Evolutionary conservation across 306 rosid genomes (phyloP).

Genomic region (Vigna radiata): DNA sequence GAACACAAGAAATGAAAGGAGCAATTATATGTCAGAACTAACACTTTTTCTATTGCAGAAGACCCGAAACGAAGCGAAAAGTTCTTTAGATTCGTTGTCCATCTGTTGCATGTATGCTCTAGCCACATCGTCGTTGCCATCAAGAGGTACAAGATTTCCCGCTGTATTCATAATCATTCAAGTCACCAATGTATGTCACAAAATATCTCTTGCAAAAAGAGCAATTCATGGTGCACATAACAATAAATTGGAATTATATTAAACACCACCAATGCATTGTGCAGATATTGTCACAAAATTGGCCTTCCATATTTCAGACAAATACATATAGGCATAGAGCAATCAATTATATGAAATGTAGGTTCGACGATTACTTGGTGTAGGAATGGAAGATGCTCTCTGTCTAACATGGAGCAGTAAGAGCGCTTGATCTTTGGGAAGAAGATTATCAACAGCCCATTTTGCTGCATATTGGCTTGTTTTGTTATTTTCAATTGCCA

Average conservation of each 20-base stretch:
- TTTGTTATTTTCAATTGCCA: conserved; percentile 79
- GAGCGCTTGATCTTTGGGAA: conserved; percentile 69
- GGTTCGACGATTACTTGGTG: conserved; percentile 49
- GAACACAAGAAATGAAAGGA: not conserved
- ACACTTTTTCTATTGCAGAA: conserved; percentile 74
- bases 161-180: conserved; percentile 50
- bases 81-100: conserved; percentile 67
- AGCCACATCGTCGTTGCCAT: conserved; percentile 56
- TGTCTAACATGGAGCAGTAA: conserved; percentile 70
- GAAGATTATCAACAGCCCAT: conserved; percentile 85
- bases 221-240: not conserved
- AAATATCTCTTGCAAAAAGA: not conserved
- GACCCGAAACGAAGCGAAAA: conserved; percentile 81
- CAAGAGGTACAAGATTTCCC: conserved; percentile 48
- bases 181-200: not conserved
- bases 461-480: conserved; percentile 79
- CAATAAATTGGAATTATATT: too few relatives aligned
- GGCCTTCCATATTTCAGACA: conserved; percentile 2
- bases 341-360: not conserved
- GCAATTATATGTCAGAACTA: conserved; percentile 35
- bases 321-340: not conserved
- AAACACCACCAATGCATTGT: not conserved
- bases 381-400: conserved; percentile 51
- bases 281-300: not conserved
- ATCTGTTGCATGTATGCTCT: conserved; percentile 59